Conservation (phyloP, 2,329 filamentous ascomycete genomes). For the Xylaria sp. region DNA sequence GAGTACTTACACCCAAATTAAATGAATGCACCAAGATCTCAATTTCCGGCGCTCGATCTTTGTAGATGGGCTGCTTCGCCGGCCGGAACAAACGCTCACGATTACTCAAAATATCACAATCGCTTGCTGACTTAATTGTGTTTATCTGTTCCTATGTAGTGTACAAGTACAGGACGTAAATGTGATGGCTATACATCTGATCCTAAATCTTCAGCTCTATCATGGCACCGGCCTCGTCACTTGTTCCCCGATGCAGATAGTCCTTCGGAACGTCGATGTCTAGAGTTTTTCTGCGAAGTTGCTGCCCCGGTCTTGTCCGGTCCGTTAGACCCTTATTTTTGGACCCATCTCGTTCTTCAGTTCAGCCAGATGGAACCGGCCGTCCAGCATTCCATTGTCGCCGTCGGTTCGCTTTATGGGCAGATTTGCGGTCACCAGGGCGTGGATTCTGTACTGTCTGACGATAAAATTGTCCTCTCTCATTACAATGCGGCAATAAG, state of each 20-base stretch:
- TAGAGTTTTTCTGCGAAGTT: slow-evolving; percentile 53
- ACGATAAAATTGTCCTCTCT: slow-evolving; percentile 50
- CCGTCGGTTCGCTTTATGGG: slow-evolving; percentile 55
- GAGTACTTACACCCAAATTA: slow-evolving; percentile 11
- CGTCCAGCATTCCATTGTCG: slow-evolving; percentile 52
- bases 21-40: neutral
- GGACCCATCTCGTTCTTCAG: slow-evolving; percentile 54
- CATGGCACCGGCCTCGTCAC: slow-evolving; percentile 53
- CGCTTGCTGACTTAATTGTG: slow-evolving; percentile 9
- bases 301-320: slow-evolving; percentile 53
- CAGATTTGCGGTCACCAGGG: slow-evolving; percentile 39
- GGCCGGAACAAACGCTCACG: neutral
- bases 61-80: neutral
- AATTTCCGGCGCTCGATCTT: neutral
- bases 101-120: neutral
- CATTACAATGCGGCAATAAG: slow-evolving; percentile 57
- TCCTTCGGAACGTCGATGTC: slow-evolving; percentile 47
- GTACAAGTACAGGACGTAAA: slow-evolving; percentile 46
- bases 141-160: slow-evolving; percentile 26
- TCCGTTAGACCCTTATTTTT: slow-evolving; percentile 53
- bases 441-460: slow-evolving; percentile 19
- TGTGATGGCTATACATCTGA: slow-evolving; percentile 49
- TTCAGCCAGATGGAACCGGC: slow-evolving; percentile 52
- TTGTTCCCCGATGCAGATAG: slow-evolving; percentile 43
- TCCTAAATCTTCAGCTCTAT: slow-evolving; percentile 36